Conservation (phyloP, 2,329 filamentous ascomycete species). For the Thelonectria olida region DNA sequence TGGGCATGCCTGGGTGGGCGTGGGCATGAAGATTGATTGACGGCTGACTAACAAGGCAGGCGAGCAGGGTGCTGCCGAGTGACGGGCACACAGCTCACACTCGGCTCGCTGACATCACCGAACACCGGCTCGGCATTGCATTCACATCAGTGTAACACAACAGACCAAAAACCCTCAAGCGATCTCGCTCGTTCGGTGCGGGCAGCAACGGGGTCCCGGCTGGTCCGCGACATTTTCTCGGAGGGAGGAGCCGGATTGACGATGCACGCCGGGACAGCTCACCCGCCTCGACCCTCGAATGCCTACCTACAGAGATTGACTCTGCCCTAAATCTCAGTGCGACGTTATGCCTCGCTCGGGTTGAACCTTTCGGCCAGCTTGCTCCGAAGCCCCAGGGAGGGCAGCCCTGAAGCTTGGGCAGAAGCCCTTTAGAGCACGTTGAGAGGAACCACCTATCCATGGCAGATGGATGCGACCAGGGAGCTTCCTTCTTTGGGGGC, state of each 20-base stretch:
- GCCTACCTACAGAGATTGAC: not conserved
- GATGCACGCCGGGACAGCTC: constrained; percentile 17
- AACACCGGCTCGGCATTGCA: constrained; percentile 7
- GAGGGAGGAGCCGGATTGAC: constrained; percentile 9
- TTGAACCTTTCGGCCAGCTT: constrained; percentile 1
- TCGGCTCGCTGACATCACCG: constrained; percentile 38
- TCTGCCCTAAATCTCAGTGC: not conserved
- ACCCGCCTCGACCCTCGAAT: not conserved
- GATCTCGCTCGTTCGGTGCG: constrained; percentile 1
- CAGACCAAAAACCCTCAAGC: not conserved
- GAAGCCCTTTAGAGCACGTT: not conserved
- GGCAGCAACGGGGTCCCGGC: constrained; percentile 13
- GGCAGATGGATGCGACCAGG: constrained; percentile 1
- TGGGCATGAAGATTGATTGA: not conserved
- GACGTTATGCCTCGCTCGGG: not conserved
- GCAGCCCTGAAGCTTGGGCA: not conserved
- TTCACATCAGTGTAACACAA: not conserved
- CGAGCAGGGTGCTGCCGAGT: not conserved
- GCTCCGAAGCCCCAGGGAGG: not conserved
- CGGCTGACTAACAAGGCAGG: not conserved
- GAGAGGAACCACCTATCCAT: not conserved
- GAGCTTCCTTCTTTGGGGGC: constrained; percentile 12
- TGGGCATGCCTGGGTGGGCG: not conserved
- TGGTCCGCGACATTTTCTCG: constrained; percentile 16
- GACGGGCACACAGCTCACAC: constrained; percentile 1